Evolutionary conservation across 2,329 filamentous ascomycete genomes (phyloP).

Genomic region (Calonectria naviculata): DNA sequence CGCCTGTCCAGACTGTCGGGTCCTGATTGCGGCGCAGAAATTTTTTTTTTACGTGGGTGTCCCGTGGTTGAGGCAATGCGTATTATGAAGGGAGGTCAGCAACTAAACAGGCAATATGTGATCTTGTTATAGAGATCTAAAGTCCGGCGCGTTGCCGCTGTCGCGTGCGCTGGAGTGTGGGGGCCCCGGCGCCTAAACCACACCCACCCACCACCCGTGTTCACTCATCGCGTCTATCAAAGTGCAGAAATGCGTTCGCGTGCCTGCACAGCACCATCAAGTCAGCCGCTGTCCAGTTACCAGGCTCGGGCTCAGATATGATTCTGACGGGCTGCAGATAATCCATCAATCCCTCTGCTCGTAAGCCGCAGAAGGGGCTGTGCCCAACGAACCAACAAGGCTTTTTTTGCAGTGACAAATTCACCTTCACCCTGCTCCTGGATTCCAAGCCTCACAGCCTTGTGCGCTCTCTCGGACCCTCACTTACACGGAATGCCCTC

Average conservation of each 20-base stretch:
- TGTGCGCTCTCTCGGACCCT: background rate
- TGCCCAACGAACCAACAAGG: background rate
- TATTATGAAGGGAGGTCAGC: background rate
- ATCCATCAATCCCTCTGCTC: background rate
- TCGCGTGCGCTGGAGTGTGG: background rate
- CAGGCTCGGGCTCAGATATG: background rate
- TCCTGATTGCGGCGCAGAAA: background rate
- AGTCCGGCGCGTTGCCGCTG: no score
- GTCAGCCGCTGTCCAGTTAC: background rate
- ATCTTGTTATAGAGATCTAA: no score
- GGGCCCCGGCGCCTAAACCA: background rate
- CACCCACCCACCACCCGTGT: background rate
- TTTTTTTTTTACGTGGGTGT: background rate
- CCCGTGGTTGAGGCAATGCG: background rate
- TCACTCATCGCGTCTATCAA: constrained; percentile 6
- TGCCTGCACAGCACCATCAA: background rate
- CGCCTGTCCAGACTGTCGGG: background rate
- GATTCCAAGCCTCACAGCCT: background rate
- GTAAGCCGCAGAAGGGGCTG: background rate
- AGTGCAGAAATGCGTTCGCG: background rate
- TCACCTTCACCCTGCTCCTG: background rate
- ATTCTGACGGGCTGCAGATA: background rate
- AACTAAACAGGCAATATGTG: no score
- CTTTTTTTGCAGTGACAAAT: background rate
- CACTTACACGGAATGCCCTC: constrained; percentile 24